These are phyloP conservation scores for Scheffersomyces illinoinensis DNA, from an alignment of 1,139 yeast genomes.

Conservation along the genomic window DNA sequence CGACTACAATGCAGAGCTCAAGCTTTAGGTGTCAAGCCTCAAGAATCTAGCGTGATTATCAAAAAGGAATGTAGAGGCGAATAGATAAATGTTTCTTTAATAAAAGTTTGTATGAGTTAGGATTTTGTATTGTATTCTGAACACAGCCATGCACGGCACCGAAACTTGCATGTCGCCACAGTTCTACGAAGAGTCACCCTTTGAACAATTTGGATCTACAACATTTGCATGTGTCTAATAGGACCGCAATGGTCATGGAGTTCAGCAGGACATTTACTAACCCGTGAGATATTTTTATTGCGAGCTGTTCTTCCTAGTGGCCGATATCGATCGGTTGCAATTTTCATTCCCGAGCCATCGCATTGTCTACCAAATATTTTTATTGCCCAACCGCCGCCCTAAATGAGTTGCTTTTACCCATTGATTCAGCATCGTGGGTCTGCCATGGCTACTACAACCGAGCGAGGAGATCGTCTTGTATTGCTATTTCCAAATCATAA, in stretches of 20 bases:
- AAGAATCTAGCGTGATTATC: not conserved
- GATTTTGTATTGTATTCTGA: no score
- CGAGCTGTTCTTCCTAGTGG: not conserved
- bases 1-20: slow-evolving; percentile 24
- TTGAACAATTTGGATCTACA: not conserved
- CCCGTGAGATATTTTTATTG: not conserved
- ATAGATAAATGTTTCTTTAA: not conserved
- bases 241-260: not conserved
- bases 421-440: not conserved
- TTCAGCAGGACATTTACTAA: not conserved
- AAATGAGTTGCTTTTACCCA: not conserved
- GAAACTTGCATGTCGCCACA: not conserved
- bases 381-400: not conserved
- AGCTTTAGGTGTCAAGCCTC: not conserved
- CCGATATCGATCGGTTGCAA: not conserved
- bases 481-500: not conserved
- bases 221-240: not conserved
- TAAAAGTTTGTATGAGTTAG: not conserved
- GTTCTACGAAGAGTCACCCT: not conserved
- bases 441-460: not conserved
- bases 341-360: no score
- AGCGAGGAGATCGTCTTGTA: not conserved
- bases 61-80: not conserved
- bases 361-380: not conserved
- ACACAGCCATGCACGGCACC: not conserved